Evolutionary conservation across 2,329 filamentous ascomycete species (phyloP), one percentile per base, ranked within the genome.

Genomic region (Fusarium acutatum): DNA sequence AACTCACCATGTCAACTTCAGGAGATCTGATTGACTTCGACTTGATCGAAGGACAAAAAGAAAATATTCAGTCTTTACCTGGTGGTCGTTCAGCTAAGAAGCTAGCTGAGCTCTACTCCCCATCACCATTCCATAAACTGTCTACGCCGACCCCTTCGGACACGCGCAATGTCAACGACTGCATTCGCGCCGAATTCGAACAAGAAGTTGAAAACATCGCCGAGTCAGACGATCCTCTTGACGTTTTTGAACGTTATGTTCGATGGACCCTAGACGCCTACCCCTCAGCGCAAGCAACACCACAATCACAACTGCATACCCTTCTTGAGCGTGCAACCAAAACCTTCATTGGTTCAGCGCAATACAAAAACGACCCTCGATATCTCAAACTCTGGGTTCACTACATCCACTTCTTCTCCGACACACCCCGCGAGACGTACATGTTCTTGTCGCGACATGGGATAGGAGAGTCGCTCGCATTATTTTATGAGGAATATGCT

Each of bases 401-500:
- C 79, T 99, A 98, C 82, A 97, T 98, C 78, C 89, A 92, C 58
- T 90, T 98, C 77, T 98, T 98, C 83, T 93, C 94, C 9, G 96
- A 98, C 80, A 88, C 94, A n/a, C 95, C 96, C 5, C 91, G 96
- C 59, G 96, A 99, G 83, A 94, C 93, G 0, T 99, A 95, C 80
- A 91, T 96, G 52, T 99, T 97, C 80, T 87, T 99, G 40, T 92
- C 96, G 18, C 93, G 95, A 57, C 95, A 99, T 80, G 88, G 88
- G 71, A 94, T 99, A 68, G 96, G 96, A 69, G 95, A 98, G 79
- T 86, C 88, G 2, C 88, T 99, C 6, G 96, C 96, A 4, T 86
- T 98, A 7, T 99, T 95, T 82, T 99, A 99, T 82, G 96, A 99
- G 81, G 96, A 98, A 79, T 99, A 97, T 80, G 95, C 96, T 2